phyloP scores from a whole-genome alignment of 345 rosid genomes.

The Stellera chamaejasme region DNA sequence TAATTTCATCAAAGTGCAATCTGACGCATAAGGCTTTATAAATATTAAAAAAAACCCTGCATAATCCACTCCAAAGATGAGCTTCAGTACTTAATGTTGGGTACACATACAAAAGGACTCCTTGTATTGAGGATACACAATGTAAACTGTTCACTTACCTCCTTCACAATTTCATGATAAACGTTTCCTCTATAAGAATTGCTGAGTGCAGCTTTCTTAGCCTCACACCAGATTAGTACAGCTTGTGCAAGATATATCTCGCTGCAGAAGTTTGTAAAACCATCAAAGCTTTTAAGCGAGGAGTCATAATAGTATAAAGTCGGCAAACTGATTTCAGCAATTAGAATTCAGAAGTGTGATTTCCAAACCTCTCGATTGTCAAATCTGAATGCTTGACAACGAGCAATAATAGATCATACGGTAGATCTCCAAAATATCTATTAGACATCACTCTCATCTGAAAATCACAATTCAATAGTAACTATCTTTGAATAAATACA shows the following conservation, averaged over 20 bases:
- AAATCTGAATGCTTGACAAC: slow-evolving; percentile 54
- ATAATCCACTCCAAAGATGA: too few species aligned
- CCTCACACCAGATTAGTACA: slow-evolving; percentile 57
- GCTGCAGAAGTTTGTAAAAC: slow-evolving; percentile 34
- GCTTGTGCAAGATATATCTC: slow-evolving; percentile 69
- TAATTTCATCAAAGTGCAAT: too few species aligned
- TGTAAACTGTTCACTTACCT: too few species aligned
- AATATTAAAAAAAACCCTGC: too few species aligned
- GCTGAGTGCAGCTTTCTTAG: slow-evolving; percentile 12
- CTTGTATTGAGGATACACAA: too few species aligned
- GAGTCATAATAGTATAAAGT: background rate
- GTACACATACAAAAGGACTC: too few species aligned
- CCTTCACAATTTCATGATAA: too few species aligned
- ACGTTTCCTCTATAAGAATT: too few species aligned
- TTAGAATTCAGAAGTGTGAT: slow-evolving; percentile 5
- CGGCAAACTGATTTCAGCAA: background rate
- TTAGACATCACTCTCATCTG: slow-evolving; percentile 56
- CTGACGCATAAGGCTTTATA: too few species aligned
- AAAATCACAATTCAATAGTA: slow-evolving; percentile 20
- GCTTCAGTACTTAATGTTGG: too few species aligned
- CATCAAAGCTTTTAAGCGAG: slow-evolving; percentile 20
- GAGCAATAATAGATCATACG: slow-evolving; percentile 37
- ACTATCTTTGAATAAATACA: slow-evolving; percentile 9
- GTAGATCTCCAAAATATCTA: slow-evolving; percentile 37
- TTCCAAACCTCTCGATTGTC: slow-evolving; percentile 50